Conservation (phyloP, 768 basidiomycete species). For the Mrakia gelida region DNA sequence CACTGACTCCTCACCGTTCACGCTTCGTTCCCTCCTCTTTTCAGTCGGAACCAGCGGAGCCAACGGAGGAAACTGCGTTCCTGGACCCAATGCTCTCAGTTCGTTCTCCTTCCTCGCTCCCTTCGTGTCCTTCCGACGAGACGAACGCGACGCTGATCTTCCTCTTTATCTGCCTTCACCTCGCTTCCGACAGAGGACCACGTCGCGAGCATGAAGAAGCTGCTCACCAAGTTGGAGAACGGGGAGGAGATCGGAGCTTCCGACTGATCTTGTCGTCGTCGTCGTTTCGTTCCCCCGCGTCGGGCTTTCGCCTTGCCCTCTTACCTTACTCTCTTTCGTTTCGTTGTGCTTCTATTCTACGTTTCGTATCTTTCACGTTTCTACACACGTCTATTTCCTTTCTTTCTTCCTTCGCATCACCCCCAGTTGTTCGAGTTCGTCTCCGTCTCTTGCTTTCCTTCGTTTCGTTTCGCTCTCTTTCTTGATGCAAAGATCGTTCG, state of each 20-base stretch:
- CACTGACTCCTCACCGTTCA: background rate
- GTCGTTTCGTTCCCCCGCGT: background rate
- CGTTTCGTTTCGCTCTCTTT: too few relatives aligned
- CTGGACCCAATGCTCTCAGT: background rate
- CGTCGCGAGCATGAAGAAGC: slow-evolving; percentile 24
- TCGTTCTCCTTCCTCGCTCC: background rate
- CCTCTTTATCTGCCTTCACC: background rate
- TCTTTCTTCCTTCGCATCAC: too few relatives aligned
- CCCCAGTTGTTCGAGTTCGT: too few relatives aligned
- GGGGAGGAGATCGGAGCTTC: background rate
- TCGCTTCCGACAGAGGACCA: slow-evolving; percentile 4
- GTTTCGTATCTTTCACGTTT: too few relatives aligned
- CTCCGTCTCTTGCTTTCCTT: too few relatives aligned
- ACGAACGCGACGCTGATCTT: background rate
- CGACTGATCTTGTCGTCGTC: background rate
- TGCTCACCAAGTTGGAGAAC: slow-evolving; percentile 23
- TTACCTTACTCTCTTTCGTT: too few relatives aligned
- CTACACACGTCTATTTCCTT: too few relatives aligned
- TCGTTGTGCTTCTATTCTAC: too few relatives aligned
- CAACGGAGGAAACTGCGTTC: background rate
- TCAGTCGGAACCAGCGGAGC: background rate
- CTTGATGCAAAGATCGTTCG: too few relatives aligned
- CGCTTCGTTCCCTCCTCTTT: background rate
- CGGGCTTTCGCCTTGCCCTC: too few relatives aligned
- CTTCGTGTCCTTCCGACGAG: background rate